phyloP scores from a whole-genome alignment of 2,329 filamentous ascomycete genomes.

The Fusarium miscanthi region DNA sequence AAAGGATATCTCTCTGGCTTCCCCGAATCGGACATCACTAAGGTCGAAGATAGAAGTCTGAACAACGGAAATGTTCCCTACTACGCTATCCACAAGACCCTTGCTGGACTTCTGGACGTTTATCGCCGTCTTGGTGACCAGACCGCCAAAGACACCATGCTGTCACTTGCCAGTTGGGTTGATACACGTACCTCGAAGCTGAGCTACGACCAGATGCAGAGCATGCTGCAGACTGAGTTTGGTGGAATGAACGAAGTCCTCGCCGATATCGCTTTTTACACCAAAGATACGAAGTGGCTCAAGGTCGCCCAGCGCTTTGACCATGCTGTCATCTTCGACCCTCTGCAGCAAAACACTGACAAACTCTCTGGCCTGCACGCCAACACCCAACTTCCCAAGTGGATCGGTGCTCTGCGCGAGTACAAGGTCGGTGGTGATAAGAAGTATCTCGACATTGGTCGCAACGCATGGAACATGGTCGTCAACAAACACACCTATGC shows the following conservation, averaged over 20 bases:
- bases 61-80: conserved; percentile 64
- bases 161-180: conserved; percentile 60
- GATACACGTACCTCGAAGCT: conserved; percentile 58
- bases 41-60: conserved; percentile 57
- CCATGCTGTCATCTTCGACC: conserved; percentile 59
- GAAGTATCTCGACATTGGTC: conserved; percentile 60
- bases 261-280: conserved; percentile 59
- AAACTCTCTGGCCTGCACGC: conserved; percentile 60
- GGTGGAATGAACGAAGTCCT: conserved; percentile 66
- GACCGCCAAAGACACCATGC: conserved; percentile 56
- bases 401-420: conserved; percentile 62
- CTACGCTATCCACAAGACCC: conserved; percentile 65
- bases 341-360: conserved; percentile 58
- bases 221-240: conserved; percentile 60
- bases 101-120: conserved; percentile 62
- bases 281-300: conserved; percentile 59
- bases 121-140: conserved; percentile 58
- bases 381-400: conserved; percentile 65
- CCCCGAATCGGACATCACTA: conserved; percentile 61
- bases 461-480: conserved; percentile 61
- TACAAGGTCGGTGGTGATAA: conserved; percentile 60
- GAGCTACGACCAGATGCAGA: conserved; percentile 59
- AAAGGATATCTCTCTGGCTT: conserved; percentile 63
- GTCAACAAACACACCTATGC: conserved; percentile 61
- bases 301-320: conserved; percentile 61